Conservation (phyloP, 495 filamentous ascomycete genomes). For the Hypomontagnella monticulosa region DNA sequence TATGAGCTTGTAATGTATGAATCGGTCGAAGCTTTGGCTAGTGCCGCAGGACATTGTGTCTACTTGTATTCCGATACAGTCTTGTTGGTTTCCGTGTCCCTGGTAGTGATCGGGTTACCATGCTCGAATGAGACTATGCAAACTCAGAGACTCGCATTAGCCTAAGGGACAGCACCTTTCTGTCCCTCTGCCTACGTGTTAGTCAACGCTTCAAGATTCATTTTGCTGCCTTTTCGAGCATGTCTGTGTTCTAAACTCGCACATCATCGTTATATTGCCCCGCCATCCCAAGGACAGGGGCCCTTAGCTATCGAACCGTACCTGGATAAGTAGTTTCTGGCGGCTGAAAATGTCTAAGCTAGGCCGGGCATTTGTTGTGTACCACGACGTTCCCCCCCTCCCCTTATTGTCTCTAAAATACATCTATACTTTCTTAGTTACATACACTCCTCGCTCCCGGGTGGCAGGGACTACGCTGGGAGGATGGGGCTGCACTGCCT, state of each 20-base stretch:
- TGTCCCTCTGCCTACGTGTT: conserved; percentile 23
- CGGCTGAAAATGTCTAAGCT: conserved; percentile 41
- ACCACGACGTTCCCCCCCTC: conserved; percentile 1
- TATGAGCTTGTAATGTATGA: conserved; percentile 24
- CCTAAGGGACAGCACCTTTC: neutral
- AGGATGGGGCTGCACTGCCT: conserved; percentile 22
- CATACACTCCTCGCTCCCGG: conserved; percentile 33
- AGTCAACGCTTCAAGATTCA: conserved; percentile 38
- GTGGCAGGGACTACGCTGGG: conserved; percentile 32
- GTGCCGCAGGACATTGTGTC: conserved; percentile 34
- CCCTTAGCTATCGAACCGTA: conserved; percentile 17
- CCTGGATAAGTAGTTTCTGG: conserved; percentile 36
- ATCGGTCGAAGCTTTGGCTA: conserved; percentile 41
- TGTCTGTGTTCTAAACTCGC: conserved; percentile 32
- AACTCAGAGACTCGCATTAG: conserved; percentile 40
- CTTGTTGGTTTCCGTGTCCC: conserved; percentile 31
- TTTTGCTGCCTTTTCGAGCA: conserved; percentile 15
- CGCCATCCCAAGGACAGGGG: conserved; percentile 23
- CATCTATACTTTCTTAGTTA: conserved; percentile 33
- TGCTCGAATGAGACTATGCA: conserved; percentile 27
- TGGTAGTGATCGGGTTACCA: conserved; percentile 29
- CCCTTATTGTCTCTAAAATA: conserved; percentile 20
- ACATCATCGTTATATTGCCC: conserved; percentile 44
- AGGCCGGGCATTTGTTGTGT: conserved; percentile 35
- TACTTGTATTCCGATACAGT: conserved; percentile 25